phyloP scores from a whole-genome alignment of 2,329 filamentous ascomycete genomes.

The Exophiala xenobiotica region DNA sequence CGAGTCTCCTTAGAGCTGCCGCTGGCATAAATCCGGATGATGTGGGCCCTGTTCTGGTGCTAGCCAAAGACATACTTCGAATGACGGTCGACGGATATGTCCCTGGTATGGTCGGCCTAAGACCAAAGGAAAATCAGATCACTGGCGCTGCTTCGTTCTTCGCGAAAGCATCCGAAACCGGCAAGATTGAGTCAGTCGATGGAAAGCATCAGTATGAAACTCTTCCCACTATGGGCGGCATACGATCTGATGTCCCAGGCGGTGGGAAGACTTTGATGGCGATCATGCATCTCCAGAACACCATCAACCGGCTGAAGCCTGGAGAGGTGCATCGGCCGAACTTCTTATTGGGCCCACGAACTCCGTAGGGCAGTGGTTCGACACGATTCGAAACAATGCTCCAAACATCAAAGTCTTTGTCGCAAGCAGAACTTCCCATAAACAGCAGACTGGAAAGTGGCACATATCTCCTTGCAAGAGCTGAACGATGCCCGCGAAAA shows the following conservation, averaged over 20 bases:
- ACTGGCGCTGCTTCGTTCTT: background rate
- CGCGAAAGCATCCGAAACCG: background rate
- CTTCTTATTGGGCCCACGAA: background rate
- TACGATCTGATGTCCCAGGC: background rate
- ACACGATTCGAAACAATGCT: background rate
- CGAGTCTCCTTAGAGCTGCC: background rate
- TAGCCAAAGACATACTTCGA: background rate
- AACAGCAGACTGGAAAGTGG: background rate
- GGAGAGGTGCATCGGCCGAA: background rate
- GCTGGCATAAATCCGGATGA: background rate
- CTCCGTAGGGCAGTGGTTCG: background rate
- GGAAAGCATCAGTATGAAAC: background rate
- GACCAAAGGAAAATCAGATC: background rate
- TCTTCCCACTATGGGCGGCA: background rate
- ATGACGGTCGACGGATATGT: background rate
- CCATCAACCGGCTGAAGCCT: background rate
- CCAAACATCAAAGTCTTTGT: background rate
- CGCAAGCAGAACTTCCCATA: background rate
- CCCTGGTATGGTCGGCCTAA: background rate
- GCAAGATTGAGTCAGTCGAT: background rate
- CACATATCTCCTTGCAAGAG: background rate
- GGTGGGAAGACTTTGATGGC: background rate
- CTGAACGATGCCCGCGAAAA: background rate
- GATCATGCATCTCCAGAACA: background rate
- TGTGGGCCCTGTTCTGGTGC: background rate